A percentile compares a stretch with the other conserved stretches of the same genome.
phyloP scores from a whole-genome alignment of 805 yeast genomes.

The Saturnispora kantuleensis region DNA sequence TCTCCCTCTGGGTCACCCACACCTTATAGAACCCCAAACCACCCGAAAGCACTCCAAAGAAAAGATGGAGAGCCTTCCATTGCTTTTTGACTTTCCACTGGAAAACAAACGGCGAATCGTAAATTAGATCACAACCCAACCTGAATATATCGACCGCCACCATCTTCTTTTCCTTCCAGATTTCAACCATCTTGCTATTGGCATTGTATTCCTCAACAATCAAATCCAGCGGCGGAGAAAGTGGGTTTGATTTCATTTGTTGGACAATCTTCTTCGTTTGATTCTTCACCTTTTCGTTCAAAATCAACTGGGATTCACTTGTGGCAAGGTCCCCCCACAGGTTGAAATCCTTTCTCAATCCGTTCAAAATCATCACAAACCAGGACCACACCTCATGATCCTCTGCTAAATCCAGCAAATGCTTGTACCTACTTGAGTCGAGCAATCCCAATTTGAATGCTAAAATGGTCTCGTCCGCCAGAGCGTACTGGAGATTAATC shows the following conservation, averaged over 20 bases:
- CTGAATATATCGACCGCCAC: constrained; percentile 33
- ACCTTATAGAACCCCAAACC: constrained; percentile 24
- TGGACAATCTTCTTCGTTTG: constrained; percentile 31
- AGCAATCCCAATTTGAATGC: constrained; percentile 50
- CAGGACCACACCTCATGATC: constrained; percentile 58
- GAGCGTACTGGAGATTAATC: constrained; percentile 50
- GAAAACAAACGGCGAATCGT: constrained; percentile 39
- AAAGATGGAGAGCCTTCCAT: constrained; percentile 21
- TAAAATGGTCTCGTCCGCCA: constrained; percentile 54
- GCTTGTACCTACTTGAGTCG: constrained; percentile 29
- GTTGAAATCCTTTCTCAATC: constrained; percentile 41
- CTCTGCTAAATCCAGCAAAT: constrained; percentile 28
- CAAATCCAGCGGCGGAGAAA: constrained; percentile 12
- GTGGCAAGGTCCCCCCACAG: constrained; percentile 33
- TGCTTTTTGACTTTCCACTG: constrained; percentile 22
- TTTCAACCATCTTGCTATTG: constrained; percentile 21
- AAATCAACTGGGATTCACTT: constrained; percentile 42
- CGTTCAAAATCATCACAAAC: constrained; percentile 55
- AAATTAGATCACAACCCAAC: constrained; percentile 36
- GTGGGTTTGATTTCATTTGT: constrained; percentile 9
- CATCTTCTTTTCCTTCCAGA: constrained; percentile 24
- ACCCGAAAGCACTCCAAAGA: constrained; percentile 28
- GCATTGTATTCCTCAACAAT: constrained; percentile 7
- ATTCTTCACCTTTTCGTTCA: constrained; percentile 53
- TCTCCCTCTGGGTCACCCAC: constrained; percentile 20